phyloP scores from a whole-genome alignment of 495 filamentous ascomycete genomes.

The Hyaloscypha bicolor region DNA sequence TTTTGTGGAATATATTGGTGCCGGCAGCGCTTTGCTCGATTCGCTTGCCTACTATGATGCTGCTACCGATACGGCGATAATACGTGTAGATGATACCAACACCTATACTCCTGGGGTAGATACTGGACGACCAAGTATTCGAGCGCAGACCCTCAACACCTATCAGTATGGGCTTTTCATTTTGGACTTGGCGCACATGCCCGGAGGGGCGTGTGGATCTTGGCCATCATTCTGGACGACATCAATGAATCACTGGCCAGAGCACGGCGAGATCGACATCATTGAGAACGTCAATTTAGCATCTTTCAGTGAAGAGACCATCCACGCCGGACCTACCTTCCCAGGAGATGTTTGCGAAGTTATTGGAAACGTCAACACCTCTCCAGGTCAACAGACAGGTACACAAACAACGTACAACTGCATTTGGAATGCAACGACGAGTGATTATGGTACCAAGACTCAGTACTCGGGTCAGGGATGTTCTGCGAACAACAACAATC shows the following conservation, averaged over 20 bases:
- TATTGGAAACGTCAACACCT: neutral
- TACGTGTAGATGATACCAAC: constrained; percentile 31
- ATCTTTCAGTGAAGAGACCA: neutral
- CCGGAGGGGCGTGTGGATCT: constrained; percentile 63
- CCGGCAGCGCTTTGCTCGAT: neutral
- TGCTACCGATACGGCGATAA: constrained; percentile 36
- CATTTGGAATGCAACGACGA: constrained; percentile 1
- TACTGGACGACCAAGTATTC: constrained; percentile 64
- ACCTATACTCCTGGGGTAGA: neutral
- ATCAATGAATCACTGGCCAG: constrained; percentile 61
- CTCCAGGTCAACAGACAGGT: constrained; percentile 1
- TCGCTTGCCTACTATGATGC: constrained; percentile 41
- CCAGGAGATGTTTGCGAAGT: neutral
- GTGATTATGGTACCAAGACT: constrained; percentile 43
- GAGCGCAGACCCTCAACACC: constrained; percentile 64
- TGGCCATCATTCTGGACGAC: constrained; percentile 48
- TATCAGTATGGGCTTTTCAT: constrained; percentile 72
- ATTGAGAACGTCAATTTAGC: constrained; percentile 57
- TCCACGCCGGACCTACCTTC: constrained; percentile 1
- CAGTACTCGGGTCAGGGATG: constrained; percentile 56
- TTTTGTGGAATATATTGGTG: constrained; percentile 53
- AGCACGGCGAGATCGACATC: constrained; percentile 84
- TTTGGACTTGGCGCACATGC: constrained; percentile 75
- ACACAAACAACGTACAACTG: constrained; percentile 16
- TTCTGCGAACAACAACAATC: constrained; percentile 39